These are phyloP conservation scores for Lactuca sativa DNA, from an alignment of 129 eudicot genomes.

Conservation along the genomic window DNA sequence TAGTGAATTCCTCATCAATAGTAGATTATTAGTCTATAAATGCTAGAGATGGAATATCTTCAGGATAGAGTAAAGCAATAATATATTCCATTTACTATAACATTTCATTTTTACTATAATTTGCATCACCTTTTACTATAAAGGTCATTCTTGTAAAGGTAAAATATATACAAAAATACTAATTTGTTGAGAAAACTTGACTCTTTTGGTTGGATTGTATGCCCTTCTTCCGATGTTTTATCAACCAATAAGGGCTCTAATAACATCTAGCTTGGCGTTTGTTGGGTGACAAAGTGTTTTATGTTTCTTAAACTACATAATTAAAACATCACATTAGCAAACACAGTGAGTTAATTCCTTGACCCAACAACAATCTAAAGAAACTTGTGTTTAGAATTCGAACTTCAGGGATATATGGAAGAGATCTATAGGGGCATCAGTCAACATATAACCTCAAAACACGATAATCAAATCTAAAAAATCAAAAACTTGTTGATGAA, in stretches of 20 bases:
- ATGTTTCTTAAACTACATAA: slow-evolving; percentile 34
- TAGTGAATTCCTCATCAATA: slow-evolving; percentile 38
- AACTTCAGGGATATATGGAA: slow-evolving; percentile 82
- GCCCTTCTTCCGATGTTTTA: slow-evolving; percentile 19
- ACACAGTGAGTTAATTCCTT: slow-evolving; percentile 40
- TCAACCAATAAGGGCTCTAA: slow-evolving; percentile 41
- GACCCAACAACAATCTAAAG: slow-evolving; percentile 63
- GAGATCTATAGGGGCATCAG: slow-evolving; percentile 41
- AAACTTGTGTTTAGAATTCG: slow-evolving; percentile 56
- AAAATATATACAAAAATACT: slow-evolving; percentile 31
- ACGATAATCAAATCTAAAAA: not conserved
- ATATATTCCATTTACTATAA: too few species aligned
- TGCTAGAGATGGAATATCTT: slow-evolving; percentile 51
- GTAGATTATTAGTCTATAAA: slow-evolving; percentile 45
- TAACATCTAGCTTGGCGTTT: not conserved
- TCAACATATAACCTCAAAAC: slow-evolving; percentile 6
- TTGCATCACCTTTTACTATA: too few species aligned
- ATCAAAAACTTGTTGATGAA: slow-evolving; percentile 65
- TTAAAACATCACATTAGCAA: too few species aligned
- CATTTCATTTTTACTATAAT: too few species aligned
- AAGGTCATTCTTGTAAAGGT: too few species aligned
- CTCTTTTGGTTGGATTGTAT: slow-evolving; percentile 16
- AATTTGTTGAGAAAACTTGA: slow-evolving; percentile 40
- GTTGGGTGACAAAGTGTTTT: slow-evolving; percentile 13
- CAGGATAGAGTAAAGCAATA: slow-evolving; percentile 48